Evolutionary conservation across 2,329 filamentous ascomycete species (phyloP), one percentile per base, ranked within the genome.

Genomic region (Claviceps humidiphila): DNA sequence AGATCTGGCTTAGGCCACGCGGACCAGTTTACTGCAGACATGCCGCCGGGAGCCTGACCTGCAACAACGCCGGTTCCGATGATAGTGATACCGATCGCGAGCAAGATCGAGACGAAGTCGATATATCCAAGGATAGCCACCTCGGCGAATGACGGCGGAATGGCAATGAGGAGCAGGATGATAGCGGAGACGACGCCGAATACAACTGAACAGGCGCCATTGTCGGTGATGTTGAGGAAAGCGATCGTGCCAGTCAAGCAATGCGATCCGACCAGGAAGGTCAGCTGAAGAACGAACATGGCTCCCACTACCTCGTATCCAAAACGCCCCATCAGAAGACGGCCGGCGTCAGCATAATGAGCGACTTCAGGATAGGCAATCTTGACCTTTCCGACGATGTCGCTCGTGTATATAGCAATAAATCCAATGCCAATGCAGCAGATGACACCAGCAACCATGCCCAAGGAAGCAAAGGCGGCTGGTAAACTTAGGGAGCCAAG

Each of bases 231-330:
- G 49, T 74, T 80, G 58, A 81, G 81, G 66, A 87, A 77, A 58
- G 83, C 83, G 59, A 87, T 82, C 37, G 75, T 76, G 57, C 86
- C 86, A 0, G 82, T 85, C 55, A 87, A 69, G 50, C 85, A 72
- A 66, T 89, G 85, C n/a, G 82, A 84, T 38, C 77, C 81, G 66
- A 84, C 81, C 58, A 85, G 76, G 67, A 88, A 85, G 52, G 84
- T 68, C 41, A 87, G 70, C 64, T 86, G 80, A 17, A 87, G 65
- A 9, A 76, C 68, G 58, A 84, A 82, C 56, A 77, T 81, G 56
- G 71, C 66, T 24, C 81, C 81, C 45, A 85, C 69, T 37, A 87
- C 57, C 62, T 85, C 80, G 55, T 80, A 77, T 1, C 81, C 82
- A 41, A 77, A 68, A 17, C 66, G 69, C 8, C 85, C 85, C 53